These are phyloP conservation scores for Nicotiana obtusifolia DNA, from an alignment of 257 asterid genomes.

Conservation along the genomic window DNA sequence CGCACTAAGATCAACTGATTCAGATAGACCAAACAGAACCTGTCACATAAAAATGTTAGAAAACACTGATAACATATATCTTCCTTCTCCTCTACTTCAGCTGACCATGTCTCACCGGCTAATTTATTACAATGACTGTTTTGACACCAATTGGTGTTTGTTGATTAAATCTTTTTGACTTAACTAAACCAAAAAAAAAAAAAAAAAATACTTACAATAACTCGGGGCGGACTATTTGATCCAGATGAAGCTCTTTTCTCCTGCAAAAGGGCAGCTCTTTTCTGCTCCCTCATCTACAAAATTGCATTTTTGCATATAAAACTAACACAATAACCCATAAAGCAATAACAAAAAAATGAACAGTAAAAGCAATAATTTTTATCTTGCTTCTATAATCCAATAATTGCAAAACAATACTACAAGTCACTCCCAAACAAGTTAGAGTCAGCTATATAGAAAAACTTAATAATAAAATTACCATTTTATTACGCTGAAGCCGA, in stretches of 20 bases:
- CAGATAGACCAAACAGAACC: slow-evolving; percentile 91
- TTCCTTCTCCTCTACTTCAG: neutral
- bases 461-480: slow-evolving; percentile 31
- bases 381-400: neutral
- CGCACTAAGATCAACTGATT: slow-evolving; percentile 53
- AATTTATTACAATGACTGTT: neutral
- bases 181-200: neutral
- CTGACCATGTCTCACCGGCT: neutral
- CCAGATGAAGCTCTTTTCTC: slow-evolving; percentile 82
- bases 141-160: neutral
- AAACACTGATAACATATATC: neutral
- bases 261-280: slow-evolving; percentile 59
- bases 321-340: neutral
- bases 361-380: neutral
- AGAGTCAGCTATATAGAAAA: neutral
- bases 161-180: neutral
- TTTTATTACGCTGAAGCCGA: slow-evolving; percentile 74
- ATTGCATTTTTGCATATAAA: neutral
- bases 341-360: neutral
- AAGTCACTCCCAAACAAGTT: neutral
- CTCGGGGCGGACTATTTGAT: slow-evolving; percentile 74
- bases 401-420: too few relatives aligned
- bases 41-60: slow-evolving; percentile 12
- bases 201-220: slow-evolving; percentile 49
- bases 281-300: slow-evolving; percentile 75